A percentile compares a stretch with the other conserved stretches of the same genome.
These are phyloP conservation scores for Geotrichum armillariae DNA, from an alignment of 1,139 yeast genomes.

Conservation along the genomic window DNA sequence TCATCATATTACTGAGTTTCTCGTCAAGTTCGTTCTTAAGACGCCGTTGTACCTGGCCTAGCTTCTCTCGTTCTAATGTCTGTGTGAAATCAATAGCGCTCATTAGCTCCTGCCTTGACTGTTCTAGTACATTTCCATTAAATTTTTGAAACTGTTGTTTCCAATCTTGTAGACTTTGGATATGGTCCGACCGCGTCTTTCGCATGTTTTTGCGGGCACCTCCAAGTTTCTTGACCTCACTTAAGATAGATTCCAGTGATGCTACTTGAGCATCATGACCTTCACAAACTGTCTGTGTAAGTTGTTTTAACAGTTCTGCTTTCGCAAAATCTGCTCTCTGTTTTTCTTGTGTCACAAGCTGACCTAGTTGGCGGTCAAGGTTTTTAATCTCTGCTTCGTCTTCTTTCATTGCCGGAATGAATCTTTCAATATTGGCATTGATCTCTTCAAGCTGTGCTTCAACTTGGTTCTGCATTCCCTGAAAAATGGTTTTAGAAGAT, in stretches of 20 bases:
- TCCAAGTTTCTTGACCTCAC: background rate
- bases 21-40: background rate
- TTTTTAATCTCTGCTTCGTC: background rate
- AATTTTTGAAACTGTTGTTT: background rate
- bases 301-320: background rate
- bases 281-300: background rate
- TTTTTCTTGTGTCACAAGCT: slow-evolving; percentile 1
- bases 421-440: background rate
- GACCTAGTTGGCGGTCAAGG: background rate
- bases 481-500: background rate
- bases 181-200: background rate
- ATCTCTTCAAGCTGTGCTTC: background rate
- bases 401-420: background rate
- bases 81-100: background rate
- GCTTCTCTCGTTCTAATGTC: background rate
- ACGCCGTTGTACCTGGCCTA: background rate
- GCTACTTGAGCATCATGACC: background rate
- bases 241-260: background rate
- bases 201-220: background rate
- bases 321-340: background rate
- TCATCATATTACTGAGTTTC: background rate
- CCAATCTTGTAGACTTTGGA: background rate
- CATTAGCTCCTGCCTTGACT: background rate
- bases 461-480: background rate
- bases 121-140: background rate